Conservation (phyloP, 192 early-diverging fungal genomes). For the Coemansia sp. region DNA sequence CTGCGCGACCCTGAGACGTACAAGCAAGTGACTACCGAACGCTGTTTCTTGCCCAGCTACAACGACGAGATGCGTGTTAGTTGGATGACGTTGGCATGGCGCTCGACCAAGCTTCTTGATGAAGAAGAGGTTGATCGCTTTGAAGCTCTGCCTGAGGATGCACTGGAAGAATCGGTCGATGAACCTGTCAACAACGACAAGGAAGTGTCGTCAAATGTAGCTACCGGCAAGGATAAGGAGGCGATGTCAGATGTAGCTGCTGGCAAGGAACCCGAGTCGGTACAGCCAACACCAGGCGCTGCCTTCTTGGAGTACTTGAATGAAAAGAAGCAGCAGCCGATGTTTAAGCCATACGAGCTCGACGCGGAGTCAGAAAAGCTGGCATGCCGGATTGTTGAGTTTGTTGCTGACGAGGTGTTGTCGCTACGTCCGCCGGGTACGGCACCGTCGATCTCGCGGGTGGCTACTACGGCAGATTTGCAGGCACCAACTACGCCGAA, state of each 20-base stretch:
- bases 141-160: slow-evolving; percentile 20
- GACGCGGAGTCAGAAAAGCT: slow-evolving; percentile 43
- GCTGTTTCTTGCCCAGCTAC: slow-evolving; percentile 65
- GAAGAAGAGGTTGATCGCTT: slow-evolving; percentile 41
- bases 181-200: neutral
- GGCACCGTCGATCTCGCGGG: slow-evolving; percentile 7
- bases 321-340: slow-evolving; percentile 28
- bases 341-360: slow-evolving; percentile 41
- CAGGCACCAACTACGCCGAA: slow-evolving; percentile 18
- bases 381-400: slow-evolving; percentile 48
- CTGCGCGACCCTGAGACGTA: slow-evolving; percentile 73
- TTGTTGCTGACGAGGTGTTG: slow-evolving; percentile 48
- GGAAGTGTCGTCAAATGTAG: neutral
- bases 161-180: neutral
- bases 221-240: neutral
- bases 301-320: slow-evolving; percentile 30
- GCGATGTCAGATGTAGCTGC: neutral
- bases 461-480: slow-evolving; percentile 6
- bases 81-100: slow-evolving; percentile 60
- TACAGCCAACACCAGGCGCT: slow-evolving; percentile 14
- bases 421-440: slow-evolving; percentile 25
- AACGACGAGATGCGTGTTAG: slow-evolving; percentile 62
- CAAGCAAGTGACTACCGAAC: slow-evolving; percentile 59
- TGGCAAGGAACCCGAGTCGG: slow-evolving; percentile 5
- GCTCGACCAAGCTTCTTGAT: slow-evolving; percentile 48